A percentile compares a stretch with the other conserved stretches of the same genome.
Evolutionary conservation across 495 filamentous ascomycete genomes (phyloP).

Genomic region (Geopyxis carbonaria): DNA sequence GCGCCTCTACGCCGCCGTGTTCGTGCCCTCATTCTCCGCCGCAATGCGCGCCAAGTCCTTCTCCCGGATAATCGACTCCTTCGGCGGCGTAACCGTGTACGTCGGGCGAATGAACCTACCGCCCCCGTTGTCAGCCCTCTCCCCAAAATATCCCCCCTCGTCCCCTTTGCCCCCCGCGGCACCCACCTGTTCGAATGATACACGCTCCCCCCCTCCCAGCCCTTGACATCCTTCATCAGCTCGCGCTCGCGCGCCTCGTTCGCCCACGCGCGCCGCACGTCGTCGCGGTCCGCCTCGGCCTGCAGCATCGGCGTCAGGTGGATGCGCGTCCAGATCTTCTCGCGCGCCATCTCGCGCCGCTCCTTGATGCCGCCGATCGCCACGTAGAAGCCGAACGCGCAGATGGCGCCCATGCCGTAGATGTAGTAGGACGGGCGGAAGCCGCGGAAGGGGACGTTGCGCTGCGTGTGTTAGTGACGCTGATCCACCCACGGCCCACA

Average conservation of each 20-base stretch:
- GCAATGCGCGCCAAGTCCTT: slow-evolving; percentile 20
- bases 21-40: no score
- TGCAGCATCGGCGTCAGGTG: slow-evolving; percentile 83
- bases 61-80: slow-evolving; percentile 13
- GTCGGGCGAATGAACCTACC: slow-evolving; percentile 17
- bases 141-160: neutral
- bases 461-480: slow-evolving; percentile 31
- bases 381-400: slow-evolving; percentile 80
- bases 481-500: neutral
- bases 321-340: slow-evolving; percentile 95
- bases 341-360: slow-evolving; percentile 82
- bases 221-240: slow-evolving; percentile 60
- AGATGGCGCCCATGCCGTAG: slow-evolving; percentile 50
- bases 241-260: slow-evolving; percentile 80
- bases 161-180: neutral
- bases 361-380: slow-evolving; percentile 62
- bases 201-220: slow-evolving; percentile 35
- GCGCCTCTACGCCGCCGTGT: no score
- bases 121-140: neutral
- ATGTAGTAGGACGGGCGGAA: slow-evolving; percentile 71
- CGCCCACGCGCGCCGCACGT: slow-evolving; percentile 66
- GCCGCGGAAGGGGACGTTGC: slow-evolving; percentile 81
- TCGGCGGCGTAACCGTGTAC: slow-evolving; percentile 9
- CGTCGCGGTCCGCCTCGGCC: slow-evolving; percentile 89
- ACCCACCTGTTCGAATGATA: slow-evolving; percentile 39